Percentiles rank a stretch among this genome's conserved stretches.
Conservation (phyloP, 495 filamentous ascomycete species). For the Oidiodendron maius region DNA sequence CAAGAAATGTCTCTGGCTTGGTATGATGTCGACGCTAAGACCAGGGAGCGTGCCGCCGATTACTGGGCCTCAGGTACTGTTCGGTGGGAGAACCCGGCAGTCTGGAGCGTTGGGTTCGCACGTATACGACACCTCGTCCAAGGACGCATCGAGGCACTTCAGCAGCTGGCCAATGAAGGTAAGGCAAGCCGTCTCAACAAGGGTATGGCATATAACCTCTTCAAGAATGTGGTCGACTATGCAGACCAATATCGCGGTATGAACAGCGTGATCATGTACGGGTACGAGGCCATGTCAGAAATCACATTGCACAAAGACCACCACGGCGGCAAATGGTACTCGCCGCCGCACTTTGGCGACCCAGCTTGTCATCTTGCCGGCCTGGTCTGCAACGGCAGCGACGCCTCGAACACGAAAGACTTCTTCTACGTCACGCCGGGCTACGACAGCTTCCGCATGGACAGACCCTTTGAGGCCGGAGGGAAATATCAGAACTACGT, state of each 20-base stretch:
- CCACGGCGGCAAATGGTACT: constrained; percentile 56
- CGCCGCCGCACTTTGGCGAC: constrained; percentile 70
- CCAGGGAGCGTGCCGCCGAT: constrained; percentile 37
- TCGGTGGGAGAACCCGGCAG: constrained; percentile 17
- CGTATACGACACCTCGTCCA: constrained; percentile 51
- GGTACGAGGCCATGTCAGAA: constrained; percentile 62
- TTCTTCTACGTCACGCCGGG: constrained; percentile 73
- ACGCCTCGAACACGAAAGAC: constrained; percentile 62
- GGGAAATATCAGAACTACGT: constrained; percentile 70
- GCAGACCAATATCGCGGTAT: constrained; percentile 62
- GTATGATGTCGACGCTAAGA: neutral
- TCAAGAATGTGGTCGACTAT: constrained; percentile 65
- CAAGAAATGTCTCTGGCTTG: neutral
- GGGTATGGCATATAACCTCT: constrained; percentile 73
- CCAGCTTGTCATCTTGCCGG: constrained; percentile 62
- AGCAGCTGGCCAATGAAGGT: constrained; percentile 51
- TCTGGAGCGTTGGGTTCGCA: constrained; percentile 43
- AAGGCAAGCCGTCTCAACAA: constrained; percentile 25
- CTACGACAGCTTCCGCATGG: constrained; percentile 69
- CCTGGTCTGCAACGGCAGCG: constrained; percentile 76
- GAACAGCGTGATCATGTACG: constrained; percentile 72
- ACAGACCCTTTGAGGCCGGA: constrained; percentile 52
- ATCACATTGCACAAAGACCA: constrained; percentile 58
- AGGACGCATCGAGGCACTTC: constrained; percentile 42
- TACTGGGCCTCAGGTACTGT: constrained; percentile 13